Evolutionary conservation across 768 basidiomycete species (phyloP).

Genomic region (Chalciporus sphaerocephalus): DNA sequence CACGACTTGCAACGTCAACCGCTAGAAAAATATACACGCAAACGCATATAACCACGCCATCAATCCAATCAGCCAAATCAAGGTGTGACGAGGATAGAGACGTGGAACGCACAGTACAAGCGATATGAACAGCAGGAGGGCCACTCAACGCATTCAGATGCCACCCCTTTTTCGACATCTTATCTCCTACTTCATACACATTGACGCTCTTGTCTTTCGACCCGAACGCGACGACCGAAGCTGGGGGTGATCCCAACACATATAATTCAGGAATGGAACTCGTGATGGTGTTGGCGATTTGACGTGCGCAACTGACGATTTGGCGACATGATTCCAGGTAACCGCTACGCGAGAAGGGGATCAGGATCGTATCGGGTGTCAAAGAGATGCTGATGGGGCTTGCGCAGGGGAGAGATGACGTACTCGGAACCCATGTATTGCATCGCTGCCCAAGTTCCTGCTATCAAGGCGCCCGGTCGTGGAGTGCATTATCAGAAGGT

Average conservation of each 20-base stretch:
- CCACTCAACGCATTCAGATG: constrained; percentile 80
- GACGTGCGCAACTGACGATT: constrained; percentile 73
- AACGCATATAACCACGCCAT: too few relatives aligned
- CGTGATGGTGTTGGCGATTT: constrained; percentile 63
- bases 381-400: background rate
- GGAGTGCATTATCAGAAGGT: background rate
- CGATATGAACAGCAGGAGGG: constrained; percentile 87
- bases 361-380: background rate
- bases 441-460: constrained; percentile 96
- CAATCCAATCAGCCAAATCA: background rate
- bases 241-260: constrained; percentile 83
- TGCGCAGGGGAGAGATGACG: constrained; percentile 23
- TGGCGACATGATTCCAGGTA: constrained; percentile 81
- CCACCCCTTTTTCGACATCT: constrained; percentile 84
- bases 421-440: constrained; percentile 87
- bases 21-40: too few relatives aligned
- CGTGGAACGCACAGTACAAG: constrained; percentile 69
- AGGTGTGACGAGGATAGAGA: too few relatives aligned
- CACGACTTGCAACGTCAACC: constrained; percentile 70
- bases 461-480: constrained; percentile 84
- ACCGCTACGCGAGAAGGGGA: constrained; percentile 46
- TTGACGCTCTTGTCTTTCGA: constrained; percentile 52
- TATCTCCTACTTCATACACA: constrained; percentile 87
- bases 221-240: constrained; percentile 87
- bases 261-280: constrained; percentile 77